phyloP scores from a whole-genome alignment of 1,284 basidiomycete genomes.

The Trichosporon sp. region DNA sequence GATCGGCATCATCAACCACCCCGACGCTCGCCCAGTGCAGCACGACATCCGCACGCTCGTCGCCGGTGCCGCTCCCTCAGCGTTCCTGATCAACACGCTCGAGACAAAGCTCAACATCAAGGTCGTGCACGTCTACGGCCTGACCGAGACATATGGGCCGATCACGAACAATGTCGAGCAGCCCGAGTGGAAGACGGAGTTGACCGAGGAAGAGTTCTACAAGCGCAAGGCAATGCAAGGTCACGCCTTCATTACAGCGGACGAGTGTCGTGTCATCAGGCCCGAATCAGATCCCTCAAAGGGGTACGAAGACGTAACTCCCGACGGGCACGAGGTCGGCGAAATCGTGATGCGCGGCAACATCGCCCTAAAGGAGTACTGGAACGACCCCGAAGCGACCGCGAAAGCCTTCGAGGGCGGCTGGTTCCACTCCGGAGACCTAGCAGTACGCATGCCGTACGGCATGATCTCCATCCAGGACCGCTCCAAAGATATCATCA shows the following conservation, averaged over 20 bases:
- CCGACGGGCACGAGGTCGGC: slow-evolving; percentile 18
- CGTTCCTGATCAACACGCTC: slow-evolving; percentile 19
- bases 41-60: slow-evolving; percentile 17
- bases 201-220: slow-evolving; percentile 18
- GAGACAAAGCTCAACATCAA: slow-evolving; percentile 21
- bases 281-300: slow-evolving; percentile 9
- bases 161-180: slow-evolving; percentile 16
- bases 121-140: slow-evolving; percentile 56
- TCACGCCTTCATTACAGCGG: slow-evolving; percentile 12
- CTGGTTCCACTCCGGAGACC: slow-evolving; percentile 83
- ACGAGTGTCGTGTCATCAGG: slow-evolving; percentile 17
- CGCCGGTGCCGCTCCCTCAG: slow-evolving; percentile 15
- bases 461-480: slow-evolving; percentile 60
- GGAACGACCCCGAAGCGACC: slow-evolving; percentile 68
- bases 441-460: slow-evolving; percentile 73
- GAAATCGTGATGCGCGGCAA: slow-evolving; percentile 21
- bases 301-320: slow-evolving; percentile 15
- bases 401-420: slow-evolving; percentile 59
- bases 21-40: slow-evolving; percentile 1
- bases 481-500: slow-evolving; percentile 66
- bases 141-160: slow-evolving; percentile 22
- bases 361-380: slow-evolving; percentile 56
- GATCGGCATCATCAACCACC: slow-evolving; percentile 21
- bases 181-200: slow-evolving; percentile 11
- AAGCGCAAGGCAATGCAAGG: slow-evolving; percentile 24